Evolutionary conservation across 2,329 filamentous ascomycete species (phyloP).

Genomic region (Thelonectria olida): DNA sequence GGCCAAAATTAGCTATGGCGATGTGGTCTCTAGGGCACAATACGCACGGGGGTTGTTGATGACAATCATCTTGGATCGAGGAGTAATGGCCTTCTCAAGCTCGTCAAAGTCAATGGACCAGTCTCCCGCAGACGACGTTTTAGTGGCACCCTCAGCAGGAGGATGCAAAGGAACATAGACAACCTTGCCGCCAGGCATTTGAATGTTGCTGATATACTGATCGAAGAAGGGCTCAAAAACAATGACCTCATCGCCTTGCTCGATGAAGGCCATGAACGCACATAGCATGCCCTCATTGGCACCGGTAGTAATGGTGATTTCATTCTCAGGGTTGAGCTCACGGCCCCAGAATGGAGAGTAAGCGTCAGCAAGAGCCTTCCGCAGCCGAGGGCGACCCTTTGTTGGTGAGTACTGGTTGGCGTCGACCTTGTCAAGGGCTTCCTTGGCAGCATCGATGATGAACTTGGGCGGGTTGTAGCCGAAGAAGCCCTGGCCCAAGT

Average conservation of each 20-base stretch:
- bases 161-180: constrained; percentile 96
- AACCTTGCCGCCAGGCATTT: constrained; percentile 96
- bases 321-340: constrained; percentile 84
- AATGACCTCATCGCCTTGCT: constrained; percentile 94
- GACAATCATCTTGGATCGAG: constrained; percentile 96
- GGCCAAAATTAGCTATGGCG: constrained; percentile 23
- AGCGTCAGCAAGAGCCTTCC: constrained; percentile 90
- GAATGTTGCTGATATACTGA: constrained; percentile 97
- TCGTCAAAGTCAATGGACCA: constrained; percentile 89
- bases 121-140: constrained; percentile 85
- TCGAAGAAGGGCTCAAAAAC: constrained; percentile 99
- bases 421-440: constrained; percentile 88
- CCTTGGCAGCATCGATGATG: constrained; percentile 90
- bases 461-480: constrained; percentile 95
- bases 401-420: constrained; percentile 99
- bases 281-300: constrained; percentile 95
- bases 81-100: constrained; percentile 82
- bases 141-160: constrained; percentile 78
- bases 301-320: constrained; percentile 93
- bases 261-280: constrained; percentile 97
- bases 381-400: constrained; percentile 88
- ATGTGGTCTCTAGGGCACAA: neutral
- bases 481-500: constrained; percentile 76
- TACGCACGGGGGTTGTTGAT: constrained; percentile 74
- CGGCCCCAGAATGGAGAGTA: constrained; percentile 92